A percentile compares a stretch with the other conserved stretches of the same genome.
Evolutionary conservation across 805 yeast species (phyloP).

Genomic region (Pichia eremophila): DNA sequence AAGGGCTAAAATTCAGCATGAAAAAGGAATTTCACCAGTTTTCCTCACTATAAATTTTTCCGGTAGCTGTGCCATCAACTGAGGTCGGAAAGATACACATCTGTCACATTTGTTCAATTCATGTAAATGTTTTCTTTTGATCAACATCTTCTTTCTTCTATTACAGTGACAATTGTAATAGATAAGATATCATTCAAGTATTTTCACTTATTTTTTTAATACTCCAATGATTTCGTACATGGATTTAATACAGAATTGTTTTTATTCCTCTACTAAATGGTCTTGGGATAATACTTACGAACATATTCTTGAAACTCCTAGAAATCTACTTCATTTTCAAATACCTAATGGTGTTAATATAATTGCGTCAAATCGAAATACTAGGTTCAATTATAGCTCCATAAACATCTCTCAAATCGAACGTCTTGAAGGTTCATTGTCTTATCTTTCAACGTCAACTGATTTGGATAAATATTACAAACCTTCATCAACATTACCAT

Average conservation of each 20-base stretch:
- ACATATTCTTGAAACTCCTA: slow-evolving; percentile 62
- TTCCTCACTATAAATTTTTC: too few species aligned
- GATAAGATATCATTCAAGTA: too few species aligned
- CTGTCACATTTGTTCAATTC: too few species aligned
- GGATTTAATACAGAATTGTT: slow-evolving; percentile 75
- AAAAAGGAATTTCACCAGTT: too few species aligned
- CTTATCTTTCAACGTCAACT: slow-evolving; percentile 67
- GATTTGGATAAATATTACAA: slow-evolving; percentile 39
- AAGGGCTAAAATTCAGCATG: too few species aligned
- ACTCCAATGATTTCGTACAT: slow-evolving; percentile 63
- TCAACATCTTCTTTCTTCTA: too few species aligned
- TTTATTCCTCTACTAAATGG: slow-evolving; percentile 67
- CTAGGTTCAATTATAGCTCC: slow-evolving; percentile 63
- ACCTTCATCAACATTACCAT: slow-evolving; percentile 41
- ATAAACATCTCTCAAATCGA: slow-evolving; percentile 58
- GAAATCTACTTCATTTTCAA: slow-evolving; percentile 59
- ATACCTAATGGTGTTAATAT: slow-evolving; percentile 61
- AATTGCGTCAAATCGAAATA: slow-evolving; percentile 59
- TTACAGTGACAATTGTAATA: neutral
- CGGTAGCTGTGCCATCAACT: too few species aligned
- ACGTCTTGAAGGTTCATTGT: slow-evolving; percentile 67
- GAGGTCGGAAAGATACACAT: too few species aligned
- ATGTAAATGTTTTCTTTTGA: too few species aligned
- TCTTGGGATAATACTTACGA: slow-evolving; percentile 69
- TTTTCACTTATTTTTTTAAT: neutral